phyloP scores from a whole-genome alignment of 495 filamentous ascomycete genomes.

The Penicillium cinerascens region DNA sequence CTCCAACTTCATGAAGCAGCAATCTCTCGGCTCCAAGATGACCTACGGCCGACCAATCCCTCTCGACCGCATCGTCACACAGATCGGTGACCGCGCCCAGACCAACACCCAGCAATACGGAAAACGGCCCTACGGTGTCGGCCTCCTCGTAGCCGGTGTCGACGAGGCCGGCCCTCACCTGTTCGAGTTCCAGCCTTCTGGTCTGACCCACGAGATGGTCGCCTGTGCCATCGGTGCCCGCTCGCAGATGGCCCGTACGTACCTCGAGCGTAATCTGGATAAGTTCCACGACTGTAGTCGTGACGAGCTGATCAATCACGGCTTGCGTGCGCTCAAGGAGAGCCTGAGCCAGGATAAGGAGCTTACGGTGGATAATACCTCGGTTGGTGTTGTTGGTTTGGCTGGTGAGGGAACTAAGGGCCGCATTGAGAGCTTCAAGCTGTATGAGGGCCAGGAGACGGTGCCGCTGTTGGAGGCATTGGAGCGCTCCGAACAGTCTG shows the following conservation, averaged over 20 bases:
- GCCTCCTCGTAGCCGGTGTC: conserved; percentile 87
- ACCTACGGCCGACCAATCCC: conserved; percentile 93
- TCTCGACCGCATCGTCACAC: conserved; percentile 76
- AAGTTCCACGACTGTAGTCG: conserved; percentile 66
- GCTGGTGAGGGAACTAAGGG: conserved; percentile 45
- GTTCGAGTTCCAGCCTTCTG: conserved; percentile 96
- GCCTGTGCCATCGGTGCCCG: conserved; percentile 94
- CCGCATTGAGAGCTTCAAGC: conserved; percentile 76
- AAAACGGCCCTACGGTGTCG: conserved; percentile 94
- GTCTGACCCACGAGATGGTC: conserved; percentile 94
- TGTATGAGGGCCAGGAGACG: conserved; percentile 87
- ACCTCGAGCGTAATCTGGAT: conserved; percentile 87
- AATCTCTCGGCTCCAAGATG: conserved; percentile 90
- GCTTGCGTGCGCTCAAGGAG: conserved; percentile 88
- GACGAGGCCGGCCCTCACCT: conserved; percentile 91
- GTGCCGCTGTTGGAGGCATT: conserved; percentile 59
- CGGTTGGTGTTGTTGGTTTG: conserved; percentile 76
- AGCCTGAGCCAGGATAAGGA: conserved; percentile 95
- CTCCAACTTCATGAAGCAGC: conserved; percentile 99
- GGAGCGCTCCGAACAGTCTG: conserved; percentile 69
- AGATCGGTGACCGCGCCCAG: conserved; percentile 95
- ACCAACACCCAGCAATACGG: conserved; percentile 97
- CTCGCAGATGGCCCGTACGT: conserved; percentile 95
- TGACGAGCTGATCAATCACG: conserved; percentile 88
- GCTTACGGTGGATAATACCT: conserved; percentile 93